Conservation (phyloP, 2,329 filamentous ascomycete genomes). For the Talaromyces islandicus region DNA sequence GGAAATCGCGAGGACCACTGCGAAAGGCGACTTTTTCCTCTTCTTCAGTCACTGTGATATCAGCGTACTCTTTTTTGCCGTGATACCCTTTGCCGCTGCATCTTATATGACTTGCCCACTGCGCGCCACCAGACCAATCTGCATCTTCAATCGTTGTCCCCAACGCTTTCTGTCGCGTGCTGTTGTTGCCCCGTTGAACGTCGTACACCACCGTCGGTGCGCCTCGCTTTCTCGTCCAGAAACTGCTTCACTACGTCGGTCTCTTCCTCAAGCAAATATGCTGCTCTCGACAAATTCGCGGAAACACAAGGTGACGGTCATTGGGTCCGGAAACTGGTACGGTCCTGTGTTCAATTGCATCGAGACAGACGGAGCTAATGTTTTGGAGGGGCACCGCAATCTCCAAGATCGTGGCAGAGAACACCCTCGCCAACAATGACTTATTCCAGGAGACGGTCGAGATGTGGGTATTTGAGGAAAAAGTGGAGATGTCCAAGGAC, state of each 20-base stretch:
- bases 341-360: slow-evolving; percentile 19
- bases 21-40: background rate
- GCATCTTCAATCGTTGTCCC: background rate
- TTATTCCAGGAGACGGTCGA: slow-evolving; percentile 85
- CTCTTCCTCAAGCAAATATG: slow-evolving; percentile 21
- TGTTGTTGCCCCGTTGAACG: background rate
- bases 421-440: slow-evolving; percentile 68
- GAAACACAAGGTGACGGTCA: slow-evolving; percentile 56
- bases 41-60: background rate
- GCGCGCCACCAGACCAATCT: background rate
- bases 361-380: slow-evolving; percentile 59
- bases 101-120: background rate
- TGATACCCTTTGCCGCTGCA: background rate
- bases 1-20: background rate
- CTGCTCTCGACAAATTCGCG: slow-evolving; percentile 24
- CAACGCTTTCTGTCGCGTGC: background rate
- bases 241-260: background rate
- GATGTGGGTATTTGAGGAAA: slow-evolving; percentile 99
- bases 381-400: slow-evolving; percentile 91
- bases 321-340: slow-evolving; percentile 96
- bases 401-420: slow-evolving; percentile 93
- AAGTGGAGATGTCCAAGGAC: slow-evolving; percentile 65
- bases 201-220: background rate
- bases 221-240: background rate
- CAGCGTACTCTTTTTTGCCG: background rate